A percentile compares a stretch with the other conserved stretches of the same genome.
phyloP scores from a whole-genome alignment of 805 yeast species.

The Lipomyces orientalis region DNA sequence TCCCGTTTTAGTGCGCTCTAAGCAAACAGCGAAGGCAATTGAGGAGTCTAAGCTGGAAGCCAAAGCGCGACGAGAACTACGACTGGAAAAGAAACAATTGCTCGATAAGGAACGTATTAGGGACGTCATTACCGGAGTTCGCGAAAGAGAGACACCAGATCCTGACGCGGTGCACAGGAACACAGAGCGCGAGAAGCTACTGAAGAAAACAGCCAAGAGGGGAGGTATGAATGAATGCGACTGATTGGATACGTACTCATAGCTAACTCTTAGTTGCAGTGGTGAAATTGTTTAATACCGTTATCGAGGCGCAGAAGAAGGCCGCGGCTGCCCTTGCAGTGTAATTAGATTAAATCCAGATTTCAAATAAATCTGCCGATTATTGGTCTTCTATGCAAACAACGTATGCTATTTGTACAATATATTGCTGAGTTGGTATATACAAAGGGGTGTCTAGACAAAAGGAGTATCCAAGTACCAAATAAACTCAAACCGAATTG shows the following conservation, averaged over 20 bases:
- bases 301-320: slow-evolving; percentile 68
- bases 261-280: slow-evolving; percentile 42
- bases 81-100: slow-evolving; percentile 71
- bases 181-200: slow-evolving; percentile 68
- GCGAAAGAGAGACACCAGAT: slow-evolving; percentile 51
- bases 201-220: slow-evolving; percentile 82
- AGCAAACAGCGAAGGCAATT: slow-evolving; percentile 67
- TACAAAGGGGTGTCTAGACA: neutral
- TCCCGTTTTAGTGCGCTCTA: slow-evolving; percentile 80
- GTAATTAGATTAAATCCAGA: neutral
- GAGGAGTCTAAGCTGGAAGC: slow-evolving; percentile 83
- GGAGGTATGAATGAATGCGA: slow-evolving; percentile 56
- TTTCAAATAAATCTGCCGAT: neutral
- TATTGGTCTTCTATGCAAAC: neutral
- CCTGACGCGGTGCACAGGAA: slow-evolving; percentile 60
- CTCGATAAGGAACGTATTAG: slow-evolving; percentile 71
- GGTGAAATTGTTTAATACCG: slow-evolving; percentile 81
- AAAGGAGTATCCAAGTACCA: neutral
- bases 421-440: neutral
- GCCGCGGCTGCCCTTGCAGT: slow-evolving; percentile 25
- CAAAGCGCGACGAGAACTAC: slow-evolving; percentile 74
- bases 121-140: slow-evolving; percentile 55
- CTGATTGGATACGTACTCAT: neutral
- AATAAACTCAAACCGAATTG: neutral
- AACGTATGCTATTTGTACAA: neutral